Evolutionary conservation across 2,329 filamentous ascomycete species (phyloP), one percentile per base, ranked within the genome.

Genomic region (Colletotrichum costaricense): DNA sequence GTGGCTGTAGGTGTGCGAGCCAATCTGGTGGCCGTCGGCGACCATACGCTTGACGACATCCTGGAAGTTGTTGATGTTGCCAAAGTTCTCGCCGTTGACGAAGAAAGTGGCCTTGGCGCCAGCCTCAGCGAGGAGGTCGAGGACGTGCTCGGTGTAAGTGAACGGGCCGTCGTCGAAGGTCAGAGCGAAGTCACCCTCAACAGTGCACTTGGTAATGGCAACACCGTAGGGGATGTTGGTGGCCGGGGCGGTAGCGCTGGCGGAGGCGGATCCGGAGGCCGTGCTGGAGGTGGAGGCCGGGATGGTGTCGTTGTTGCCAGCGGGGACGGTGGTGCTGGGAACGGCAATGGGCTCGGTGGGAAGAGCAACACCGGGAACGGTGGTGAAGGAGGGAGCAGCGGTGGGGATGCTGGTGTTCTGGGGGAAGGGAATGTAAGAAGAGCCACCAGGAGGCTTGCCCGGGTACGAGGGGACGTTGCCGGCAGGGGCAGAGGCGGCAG

Each of bases 131-230:
- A 86, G 74, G 1, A 83, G 63, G 69, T 86, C 81, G 30, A 88
- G 82, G 11, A 88, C 76, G 16, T 79, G 77, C 22, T 76, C 74
- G 6, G 86, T 88, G 75, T 83, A 87, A 9, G 75, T 68, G 70
- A 80, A 84, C 0, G 86, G 86, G 0, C 86, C 86, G 66, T 88
- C 86, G 74, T 88, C 86, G 75, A 85, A 87, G 1, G 85, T 87
- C 22, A 88, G 78, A 2, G 86, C 86, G 28, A 86, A 78, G 68
- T 80, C 78, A 30, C 82, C 83, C 1, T 81, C 79, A 11, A 73
- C 72, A 2, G 76, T 80, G 75, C 84, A 86, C 60, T 78, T 75
- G 66, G 65, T 76, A 65, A 82, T 80, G 59, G 84, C 84, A n/a
- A 77, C 71, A 8, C 73, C 73, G 63, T 80, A 82, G 1, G 79